Base-by-base conservation (phyloP, 2,329 filamentous ascomycete species). In the Monosporascus cannonballus region DNA sequence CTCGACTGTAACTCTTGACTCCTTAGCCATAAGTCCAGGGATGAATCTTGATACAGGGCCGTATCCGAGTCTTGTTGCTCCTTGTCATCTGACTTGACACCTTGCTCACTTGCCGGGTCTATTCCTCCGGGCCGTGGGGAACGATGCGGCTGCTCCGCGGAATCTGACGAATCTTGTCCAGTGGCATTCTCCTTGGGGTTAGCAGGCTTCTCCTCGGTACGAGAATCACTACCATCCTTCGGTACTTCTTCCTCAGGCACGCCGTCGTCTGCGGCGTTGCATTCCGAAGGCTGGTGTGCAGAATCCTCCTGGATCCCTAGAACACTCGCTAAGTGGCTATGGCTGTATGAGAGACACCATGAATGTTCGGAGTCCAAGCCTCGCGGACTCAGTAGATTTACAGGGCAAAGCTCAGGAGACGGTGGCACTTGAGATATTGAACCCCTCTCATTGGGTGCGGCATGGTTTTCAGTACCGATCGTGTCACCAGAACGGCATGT, bases 1-100 rank as follows among this genome's bases (percentile, higher is more conserved):
- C 42, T 46, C 14, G 54, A 53, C 25, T 62, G 61, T 14, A 64
- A 45, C 20, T 59, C 58, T 53, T 67, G 64, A 20, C 58, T 66
- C 9, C 64, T 56, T 42, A 68, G 51, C 66, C 66, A 68, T 25
- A 66, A 51, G 45, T 66, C 59, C 24, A 68, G 52, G 22, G 64
- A 63, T 5, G 65, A 67, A 51, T 59, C 53, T 20, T 56, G 56
- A 30, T 56, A 57, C 24, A 53, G 51, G 20, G 45, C 52, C 27
- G 53, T 55, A 41, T 61, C 56, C 18, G 22, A 30, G 22, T 17
- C 22, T 7, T 18, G 42, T 46, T 46, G 11, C 14, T 46, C 22
- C 42, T 30, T 24, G 42, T 14, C 42, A 5, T 46, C 42, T n/a
- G 42, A 7, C 11, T 27, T 18, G 42, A 27, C 7, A 11, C 25